These are phyloP conservation scores for Rhodotorula paludigena DNA, from an alignment of 768 basidiomycete genomes.

Conservation along the genomic window DNA sequence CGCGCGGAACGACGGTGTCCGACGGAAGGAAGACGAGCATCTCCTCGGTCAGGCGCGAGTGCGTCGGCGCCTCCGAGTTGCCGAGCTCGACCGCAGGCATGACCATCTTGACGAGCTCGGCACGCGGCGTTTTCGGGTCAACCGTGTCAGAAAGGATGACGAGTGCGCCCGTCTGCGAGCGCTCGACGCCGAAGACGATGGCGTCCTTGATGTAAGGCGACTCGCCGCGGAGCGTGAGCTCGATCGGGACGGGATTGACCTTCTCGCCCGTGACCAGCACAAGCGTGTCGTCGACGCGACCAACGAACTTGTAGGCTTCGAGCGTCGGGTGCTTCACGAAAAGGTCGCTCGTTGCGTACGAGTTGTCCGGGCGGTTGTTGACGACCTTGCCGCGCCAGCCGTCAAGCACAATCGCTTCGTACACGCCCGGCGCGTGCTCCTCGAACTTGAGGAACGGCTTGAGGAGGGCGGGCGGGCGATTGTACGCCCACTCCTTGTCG, in stretches of 20 bases:
- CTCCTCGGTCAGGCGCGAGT: conserved; percentile 56
- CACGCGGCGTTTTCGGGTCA: conserved; percentile 42
- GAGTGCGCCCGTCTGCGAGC: conserved; percentile 55
- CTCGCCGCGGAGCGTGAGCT: conserved; percentile 55
- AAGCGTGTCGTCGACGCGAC: conserved; percentile 58
- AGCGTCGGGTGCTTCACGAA: conserved; percentile 53
- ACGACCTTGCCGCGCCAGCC: conserved; percentile 56
- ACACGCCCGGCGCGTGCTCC: conserved; percentile 50
- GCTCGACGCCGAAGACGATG: conserved; percentile 56
- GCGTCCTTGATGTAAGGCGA: conserved; percentile 54
- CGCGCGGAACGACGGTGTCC: conserved; percentile 54
- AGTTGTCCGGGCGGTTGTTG: conserved; percentile 54
- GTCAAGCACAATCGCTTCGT: conserved; percentile 55
- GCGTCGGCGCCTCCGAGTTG: conserved; percentile 55
- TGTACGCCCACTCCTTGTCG: conserved; percentile 60
- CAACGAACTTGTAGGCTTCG: conserved; percentile 54
- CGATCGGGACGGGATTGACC: conserved; percentile 58
- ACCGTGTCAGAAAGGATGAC: conserved; percentile 54
- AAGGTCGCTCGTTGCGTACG: conserved; percentile 58
- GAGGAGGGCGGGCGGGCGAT: conserved; percentile 46
- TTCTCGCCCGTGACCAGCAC: conserved; percentile 54
- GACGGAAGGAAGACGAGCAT: conserved; percentile 55
- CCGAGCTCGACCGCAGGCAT: conserved; percentile 55
- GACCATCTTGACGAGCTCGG: conserved; percentile 49
- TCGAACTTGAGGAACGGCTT: conserved; percentile 52